phyloP scores from a whole-genome alignment of 2,329 filamentous ascomycete species.

The Aspergillus sojae region DNA sequence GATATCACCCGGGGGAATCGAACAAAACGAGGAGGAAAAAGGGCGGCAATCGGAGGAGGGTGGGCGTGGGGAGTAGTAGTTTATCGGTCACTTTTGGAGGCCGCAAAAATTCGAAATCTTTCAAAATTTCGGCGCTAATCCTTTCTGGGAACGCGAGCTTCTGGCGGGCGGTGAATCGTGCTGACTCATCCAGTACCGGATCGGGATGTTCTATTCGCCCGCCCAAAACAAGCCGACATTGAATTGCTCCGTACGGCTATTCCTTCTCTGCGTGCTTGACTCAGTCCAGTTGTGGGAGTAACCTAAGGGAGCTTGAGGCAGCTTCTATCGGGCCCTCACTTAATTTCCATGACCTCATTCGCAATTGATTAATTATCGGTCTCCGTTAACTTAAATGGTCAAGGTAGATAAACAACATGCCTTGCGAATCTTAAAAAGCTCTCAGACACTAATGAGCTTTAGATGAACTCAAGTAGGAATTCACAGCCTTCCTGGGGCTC shows the following conservation, averaged over 20 bases:
- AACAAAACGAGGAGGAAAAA: constrained; percentile 7
- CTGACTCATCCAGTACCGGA: constrained; percentile 27
- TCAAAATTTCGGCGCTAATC: constrained; percentile 42
- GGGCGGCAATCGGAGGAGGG: constrained; percentile 11
- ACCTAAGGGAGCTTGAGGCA: neutral
- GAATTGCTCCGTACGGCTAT: constrained; percentile 1
- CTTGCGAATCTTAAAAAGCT: neutral
- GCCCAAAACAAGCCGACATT: constrained; percentile 19
- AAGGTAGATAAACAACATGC: neutral
- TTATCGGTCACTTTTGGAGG: constrained; percentile 2
- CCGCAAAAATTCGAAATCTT: constrained; percentile 35
- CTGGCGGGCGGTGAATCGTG: constrained; percentile 19
- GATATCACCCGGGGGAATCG: constrained; percentile 8
- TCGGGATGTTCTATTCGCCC: constrained; percentile 16
- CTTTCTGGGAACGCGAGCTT: constrained; percentile 25
- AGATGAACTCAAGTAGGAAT: constrained; percentile 45
- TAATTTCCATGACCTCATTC: neutral
- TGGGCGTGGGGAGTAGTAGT: constrained; percentile 22
- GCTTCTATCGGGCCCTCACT: neutral
- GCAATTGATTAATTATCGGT: neutral
- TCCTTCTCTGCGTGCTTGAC: neutral
- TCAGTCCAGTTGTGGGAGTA: neutral
- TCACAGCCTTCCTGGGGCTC: constrained; percentile 63
- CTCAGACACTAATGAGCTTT: constrained; percentile 10
- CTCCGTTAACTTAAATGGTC: neutral